These are phyloP conservation scores for Fistulifera pelliculosa DNA, from an alignment of 108 stramenopile species.

Conservation along the genomic window DNA sequence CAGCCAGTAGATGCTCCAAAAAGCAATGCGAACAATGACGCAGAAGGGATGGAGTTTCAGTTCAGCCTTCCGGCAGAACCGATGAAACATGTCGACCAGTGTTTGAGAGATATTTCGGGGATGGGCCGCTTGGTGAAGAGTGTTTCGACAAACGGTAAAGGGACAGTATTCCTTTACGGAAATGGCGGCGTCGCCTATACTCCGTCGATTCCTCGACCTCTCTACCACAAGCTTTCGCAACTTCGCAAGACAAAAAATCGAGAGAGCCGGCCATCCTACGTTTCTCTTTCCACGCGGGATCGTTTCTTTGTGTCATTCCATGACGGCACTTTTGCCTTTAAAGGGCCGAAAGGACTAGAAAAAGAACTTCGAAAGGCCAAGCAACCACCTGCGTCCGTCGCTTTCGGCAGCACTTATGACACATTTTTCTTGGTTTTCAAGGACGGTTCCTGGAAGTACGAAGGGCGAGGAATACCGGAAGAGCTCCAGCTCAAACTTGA, in stretches of 20 bases:
- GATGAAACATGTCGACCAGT: slow-evolving; percentile 46
- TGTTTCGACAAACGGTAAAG: slow-evolving; percentile 66
- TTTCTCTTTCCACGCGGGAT: slow-evolving; percentile 53
- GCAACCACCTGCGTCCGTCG: slow-evolving; percentile 36
- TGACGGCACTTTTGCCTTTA: slow-evolving; percentile 48
- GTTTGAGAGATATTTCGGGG: slow-evolving; percentile 37
- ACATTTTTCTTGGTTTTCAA: slow-evolving; percentile 62
- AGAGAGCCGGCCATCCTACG: slow-evolving; percentile 44
- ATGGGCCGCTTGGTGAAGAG: slow-evolving; percentile 46
- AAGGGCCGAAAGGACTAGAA: slow-evolving; percentile 48
- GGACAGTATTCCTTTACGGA: slow-evolving; percentile 62
- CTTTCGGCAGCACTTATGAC: slow-evolving; percentile 61
- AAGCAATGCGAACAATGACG: slow-evolving; percentile 15
- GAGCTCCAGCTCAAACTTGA: slow-evolving; percentile 45
- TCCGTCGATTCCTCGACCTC: slow-evolving; percentile 46
- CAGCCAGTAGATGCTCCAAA: neutral
- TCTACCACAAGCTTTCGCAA: slow-evolving; percentile 42
- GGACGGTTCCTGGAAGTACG: slow-evolving; percentile 71
- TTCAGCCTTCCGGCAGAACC: slow-evolving; percentile 34
- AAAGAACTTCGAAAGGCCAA: slow-evolving; percentile 36
- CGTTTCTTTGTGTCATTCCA: slow-evolving; percentile 62
- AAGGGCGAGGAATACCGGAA: slow-evolving; percentile 45
- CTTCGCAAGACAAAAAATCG: slow-evolving; percentile 17
- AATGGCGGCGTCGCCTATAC: slow-evolving; percentile 68
- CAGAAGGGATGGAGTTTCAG: slow-evolving; percentile 34